Evolutionary conservation across 768 basidiomycete species (phyloP), one percentile per base, ranked within the genome.

Genomic region (Trametes gibbosa): DNA sequence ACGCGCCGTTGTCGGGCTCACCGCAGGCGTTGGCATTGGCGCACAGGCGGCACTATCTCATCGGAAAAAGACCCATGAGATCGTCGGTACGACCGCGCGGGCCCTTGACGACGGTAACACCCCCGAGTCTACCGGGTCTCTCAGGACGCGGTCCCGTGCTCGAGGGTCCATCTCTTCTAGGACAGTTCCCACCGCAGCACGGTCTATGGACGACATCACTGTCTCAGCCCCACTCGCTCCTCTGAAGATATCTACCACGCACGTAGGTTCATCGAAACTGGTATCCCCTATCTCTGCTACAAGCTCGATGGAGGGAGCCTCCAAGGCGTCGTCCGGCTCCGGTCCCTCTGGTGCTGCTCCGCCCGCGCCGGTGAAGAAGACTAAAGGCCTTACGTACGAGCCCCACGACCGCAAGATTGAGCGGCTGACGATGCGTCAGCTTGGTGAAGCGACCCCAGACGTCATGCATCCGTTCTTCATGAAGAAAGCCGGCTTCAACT

Each of bases 391-490:
- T 46, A 69, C 77, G 17, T 92, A 90, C 69, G 73, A 73, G 52
- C 81, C 82, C 1, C 78, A 78, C n/a, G 74, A 75, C 23, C 79
- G 90, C 45, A 79, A 81, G 53, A 91, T 92, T 57, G 88, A 92
- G 64, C 83, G 88, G n/a, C 73, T 92, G 53, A 89, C 86, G 21
- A 87, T 92, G 84, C 83, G 89, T 25, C 92, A 93, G 69, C 76
- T 94, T 13, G 92, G 92, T 32, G 89, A 93, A 69, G 90, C 89
- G n/a, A 91, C 90, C 0, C 90, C 91, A 1, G 89, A 92, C 65
- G 87, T 91, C 21, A 89, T 89, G 89, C 89, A 89, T 69, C 88
- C 88, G 2, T 90, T 90, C 73, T 91, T 91, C 74, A 88, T 87
- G 83, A 87, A 91, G 67, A 89, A 84, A 68, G 84, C 89, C 1